A percentile compares a stretch with the other conserved stretches of the same genome.
Evolutionary conservation across 2,329 filamentous ascomycete species (phyloP).

Genomic region (Rhynchosporium graminicola): DNA sequence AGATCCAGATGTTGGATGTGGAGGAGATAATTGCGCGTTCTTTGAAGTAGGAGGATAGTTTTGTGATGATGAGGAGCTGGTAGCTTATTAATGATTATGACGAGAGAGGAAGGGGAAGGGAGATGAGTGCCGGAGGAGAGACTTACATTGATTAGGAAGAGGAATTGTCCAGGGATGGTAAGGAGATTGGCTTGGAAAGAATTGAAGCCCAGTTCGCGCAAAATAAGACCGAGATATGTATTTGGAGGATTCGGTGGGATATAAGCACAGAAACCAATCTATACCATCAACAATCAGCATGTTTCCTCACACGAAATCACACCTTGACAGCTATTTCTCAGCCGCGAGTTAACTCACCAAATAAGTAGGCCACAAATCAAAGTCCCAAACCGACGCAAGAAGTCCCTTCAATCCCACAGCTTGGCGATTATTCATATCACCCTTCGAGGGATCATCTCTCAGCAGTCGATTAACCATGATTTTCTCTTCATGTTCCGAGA

Average conservation of each 20-base stretch:
- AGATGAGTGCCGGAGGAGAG: background rate
- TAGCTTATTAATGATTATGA: too few relatives aligned
- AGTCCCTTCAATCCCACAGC: constrained; percentile 49
- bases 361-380: constrained; percentile 56
- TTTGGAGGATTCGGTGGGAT: constrained; percentile 22
- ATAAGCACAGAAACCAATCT: constrained; percentile 20
- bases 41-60: constrained; percentile 35
- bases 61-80: constrained; percentile 24
- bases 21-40: constrained; percentile 16
- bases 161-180: constrained; percentile 24
- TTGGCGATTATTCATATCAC: constrained; percentile 51
- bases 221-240: constrained; percentile 28
- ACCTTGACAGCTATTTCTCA: too few relatives aligned
- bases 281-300: background rate
- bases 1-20: constrained; percentile 34
- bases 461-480: constrained; percentile 64
- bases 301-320: too few relatives aligned
- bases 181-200: constrained; percentile 33
- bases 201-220: constrained; percentile 27
- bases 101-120: background rate
- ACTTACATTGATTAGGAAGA: constrained; percentile 38
- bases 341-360: background rate
- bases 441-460: constrained; percentile 55
- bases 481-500: constrained; percentile 62
- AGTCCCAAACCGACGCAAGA: constrained; percentile 48